Conservation (phyloP, 148 eudicot genomes). For the Chenopodium suecicum region DNA sequence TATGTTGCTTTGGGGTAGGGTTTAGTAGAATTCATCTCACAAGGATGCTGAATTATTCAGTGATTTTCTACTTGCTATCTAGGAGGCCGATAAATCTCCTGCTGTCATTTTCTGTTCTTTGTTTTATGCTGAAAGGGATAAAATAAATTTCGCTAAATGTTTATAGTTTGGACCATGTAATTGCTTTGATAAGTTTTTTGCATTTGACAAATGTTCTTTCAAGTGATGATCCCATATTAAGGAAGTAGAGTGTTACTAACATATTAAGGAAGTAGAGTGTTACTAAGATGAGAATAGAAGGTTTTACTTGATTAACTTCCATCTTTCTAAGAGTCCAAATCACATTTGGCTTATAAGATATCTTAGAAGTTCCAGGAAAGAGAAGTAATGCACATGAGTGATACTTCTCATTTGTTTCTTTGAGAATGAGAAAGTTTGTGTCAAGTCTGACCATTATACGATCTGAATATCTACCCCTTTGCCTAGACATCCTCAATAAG, state of each 20-base stretch:
- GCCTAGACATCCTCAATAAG: not conserved
- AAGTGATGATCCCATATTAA: not conserved
- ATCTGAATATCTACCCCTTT: not conserved
- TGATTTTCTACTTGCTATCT: too few species aligned
- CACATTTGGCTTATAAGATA: not conserved
- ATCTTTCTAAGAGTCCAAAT: not conserved
- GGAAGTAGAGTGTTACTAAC: not conserved
- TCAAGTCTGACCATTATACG: not conserved
- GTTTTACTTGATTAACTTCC: not conserved
- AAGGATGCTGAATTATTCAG: too few species aligned
- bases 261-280: not conserved
- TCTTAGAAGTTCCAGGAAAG: not conserved
- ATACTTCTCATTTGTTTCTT: not conserved
- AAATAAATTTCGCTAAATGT: too few species aligned
- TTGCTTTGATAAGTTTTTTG: too few species aligned
- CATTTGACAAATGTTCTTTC: not conserved
- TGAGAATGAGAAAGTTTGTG: not conserved
- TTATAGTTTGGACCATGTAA: too few species aligned
- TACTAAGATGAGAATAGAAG: not conserved
- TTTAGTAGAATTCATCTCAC: too few species aligned
- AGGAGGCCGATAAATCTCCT: too few species aligned
- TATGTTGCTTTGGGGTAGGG: too few species aligned
- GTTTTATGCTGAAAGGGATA: too few species aligned
- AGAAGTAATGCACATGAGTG: not conserved
- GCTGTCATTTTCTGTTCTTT: too few species aligned